Conservation (phyloP, 306 rosid genomes). For the Gastrolobium bilobum region DNA sequence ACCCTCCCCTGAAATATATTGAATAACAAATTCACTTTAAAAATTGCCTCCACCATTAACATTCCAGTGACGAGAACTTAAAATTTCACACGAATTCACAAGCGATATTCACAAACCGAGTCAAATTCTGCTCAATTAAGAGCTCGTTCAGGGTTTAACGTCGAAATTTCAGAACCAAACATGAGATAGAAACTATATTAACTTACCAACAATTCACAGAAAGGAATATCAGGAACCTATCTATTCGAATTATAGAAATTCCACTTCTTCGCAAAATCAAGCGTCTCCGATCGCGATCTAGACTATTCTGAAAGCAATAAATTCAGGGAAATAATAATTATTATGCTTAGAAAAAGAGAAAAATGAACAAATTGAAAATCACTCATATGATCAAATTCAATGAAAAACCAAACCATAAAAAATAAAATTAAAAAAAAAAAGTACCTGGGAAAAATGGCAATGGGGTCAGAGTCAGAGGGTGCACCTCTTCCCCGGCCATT, state of each 20-base stretch:
- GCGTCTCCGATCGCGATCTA: constrained; percentile 62
- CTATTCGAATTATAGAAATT: constrained; percentile 42
- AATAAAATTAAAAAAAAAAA: background rate
- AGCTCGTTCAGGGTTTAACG: constrained; percentile 26
- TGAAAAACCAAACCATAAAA: background rate
- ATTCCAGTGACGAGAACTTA: constrained; percentile 28
- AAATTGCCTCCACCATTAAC: constrained; percentile 29
- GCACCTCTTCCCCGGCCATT: constrained; percentile 52
- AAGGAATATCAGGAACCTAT: constrained; percentile 38
- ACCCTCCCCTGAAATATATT: constrained; percentile 49
- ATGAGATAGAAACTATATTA: background rate
- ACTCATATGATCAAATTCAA: constrained; percentile 16
- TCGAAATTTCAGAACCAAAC: constrained; percentile 34
- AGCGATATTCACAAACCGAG: constrained; percentile 23
- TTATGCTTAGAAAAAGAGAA: background rate
- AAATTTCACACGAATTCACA: constrained; percentile 39
- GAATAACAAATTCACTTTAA: constrained; percentile 36
- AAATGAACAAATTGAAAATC: background rate
- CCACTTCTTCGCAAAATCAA: constrained; percentile 31
- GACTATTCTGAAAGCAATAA: constrained; percentile 40
- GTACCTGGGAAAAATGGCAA: constrained; percentile 56
- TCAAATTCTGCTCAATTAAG: constrained; percentile 45
- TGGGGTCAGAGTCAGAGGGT: constrained; percentile 49
- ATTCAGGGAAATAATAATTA: background rate
- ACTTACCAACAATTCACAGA: constrained; percentile 26